phyloP scores from a whole-genome alignment of 129 eudicot genomes.

The Helianthus tuberosus region DNA sequence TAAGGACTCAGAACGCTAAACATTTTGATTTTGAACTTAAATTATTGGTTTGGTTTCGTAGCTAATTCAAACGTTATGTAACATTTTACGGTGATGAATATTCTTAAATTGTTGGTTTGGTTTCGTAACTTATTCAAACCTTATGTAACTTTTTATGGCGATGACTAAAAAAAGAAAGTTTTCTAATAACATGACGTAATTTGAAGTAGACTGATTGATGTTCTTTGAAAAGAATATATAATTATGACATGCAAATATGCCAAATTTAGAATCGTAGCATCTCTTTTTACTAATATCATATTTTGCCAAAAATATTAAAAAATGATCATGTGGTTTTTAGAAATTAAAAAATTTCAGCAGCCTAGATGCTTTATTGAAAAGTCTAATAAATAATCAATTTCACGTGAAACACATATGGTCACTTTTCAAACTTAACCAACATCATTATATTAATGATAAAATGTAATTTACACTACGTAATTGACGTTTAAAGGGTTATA shows the following conservation, averaged over 20 bases:
- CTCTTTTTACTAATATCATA: neutral
- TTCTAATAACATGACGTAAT: constrained; percentile 2
- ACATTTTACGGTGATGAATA: too few relatives aligned
- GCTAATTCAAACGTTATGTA: too few relatives aligned
- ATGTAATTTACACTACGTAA: too few relatives aligned
- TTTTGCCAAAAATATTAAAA: neutral
- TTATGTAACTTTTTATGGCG: neutral
- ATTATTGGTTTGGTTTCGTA: too few relatives aligned
- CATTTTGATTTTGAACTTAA: too few relatives aligned
- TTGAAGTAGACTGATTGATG: neutral
- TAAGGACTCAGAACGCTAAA: too few relatives aligned
- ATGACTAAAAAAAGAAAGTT: neutral
- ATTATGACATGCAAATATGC: constrained; percentile 8
- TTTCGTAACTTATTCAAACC: neutral
- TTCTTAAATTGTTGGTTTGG: too few relatives aligned
- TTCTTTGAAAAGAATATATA: neutral
- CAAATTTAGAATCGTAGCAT: neutral
- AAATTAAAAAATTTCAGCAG: neutral
- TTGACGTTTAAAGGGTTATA: too few relatives aligned
- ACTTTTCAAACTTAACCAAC: neutral
- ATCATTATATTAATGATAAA: too few relatives aligned
- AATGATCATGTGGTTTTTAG: neutral
- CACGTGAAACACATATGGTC: neutral
- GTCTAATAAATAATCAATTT: neutral
- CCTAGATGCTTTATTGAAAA: constrained; percentile 6